Percentiles rank a stretch among this genome's conserved stretches.
These are phyloP conservation scores for Diddensiella santjacobensis DNA, from an alignment of 805 yeast species.

Conservation along the genomic window DNA sequence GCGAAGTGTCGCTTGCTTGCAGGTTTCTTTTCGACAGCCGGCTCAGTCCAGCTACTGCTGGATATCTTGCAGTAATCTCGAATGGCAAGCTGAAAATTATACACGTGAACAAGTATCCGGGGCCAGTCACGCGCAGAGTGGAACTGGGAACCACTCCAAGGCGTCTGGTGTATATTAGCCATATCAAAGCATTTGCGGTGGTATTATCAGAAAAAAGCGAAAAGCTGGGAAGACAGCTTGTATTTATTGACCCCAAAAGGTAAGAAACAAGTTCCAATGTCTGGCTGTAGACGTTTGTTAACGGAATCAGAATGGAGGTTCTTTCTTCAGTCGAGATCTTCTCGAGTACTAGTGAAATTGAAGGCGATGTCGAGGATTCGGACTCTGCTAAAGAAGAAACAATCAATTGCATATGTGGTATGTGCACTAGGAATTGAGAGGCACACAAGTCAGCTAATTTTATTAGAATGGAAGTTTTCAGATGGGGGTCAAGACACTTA, in stretches of 20 bases:
- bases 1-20: neutral
- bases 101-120: conserved; percentile 6
- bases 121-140: conserved; percentile 6
- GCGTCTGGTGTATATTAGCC: conserved; percentile 16
- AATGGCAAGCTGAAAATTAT: conserved; percentile 13
- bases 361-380: neutral
- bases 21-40: conserved; percentile 1
- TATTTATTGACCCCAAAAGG: conserved; percentile 1
- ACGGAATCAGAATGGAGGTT: neutral
- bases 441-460: neutral
- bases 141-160: conserved; percentile 15
- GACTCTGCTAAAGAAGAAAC: too few relatives aligned
- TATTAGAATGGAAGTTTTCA: conserved; percentile 1
- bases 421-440: too few relatives aligned
- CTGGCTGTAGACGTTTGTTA: neutral
- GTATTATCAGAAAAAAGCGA: conserved; percentile 1
- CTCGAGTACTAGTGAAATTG: neutral
- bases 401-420: conserved; percentile 1
- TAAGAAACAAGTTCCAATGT: neutral
- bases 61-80: conserved; percentile 10
- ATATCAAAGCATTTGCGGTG: conserved; percentile 17
- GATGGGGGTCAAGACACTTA: neutral
- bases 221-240: neutral
- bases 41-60: neutral
- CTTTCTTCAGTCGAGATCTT: neutral